Conservation (phyloP, 345 rosid genomes). For the Dipteronia sinensis region DNA sequence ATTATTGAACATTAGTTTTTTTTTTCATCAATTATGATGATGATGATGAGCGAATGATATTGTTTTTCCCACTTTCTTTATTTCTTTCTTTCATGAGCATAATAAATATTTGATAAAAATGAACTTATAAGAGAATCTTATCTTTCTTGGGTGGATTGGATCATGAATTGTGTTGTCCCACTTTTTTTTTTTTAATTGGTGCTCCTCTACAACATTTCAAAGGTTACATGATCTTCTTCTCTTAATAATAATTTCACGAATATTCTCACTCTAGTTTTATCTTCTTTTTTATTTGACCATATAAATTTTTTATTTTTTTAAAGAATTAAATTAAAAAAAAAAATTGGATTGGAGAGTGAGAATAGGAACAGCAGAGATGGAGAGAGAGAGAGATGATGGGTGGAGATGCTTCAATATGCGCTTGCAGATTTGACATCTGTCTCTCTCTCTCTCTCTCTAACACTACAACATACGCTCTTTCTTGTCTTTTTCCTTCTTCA, state of each 20-base stretch:
- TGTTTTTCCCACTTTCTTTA: background rate
- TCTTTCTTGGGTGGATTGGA: conserved; percentile 13
- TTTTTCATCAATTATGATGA: background rate
- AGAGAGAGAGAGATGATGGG: conserved; percentile 25
- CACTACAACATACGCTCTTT: conserved; percentile 7
- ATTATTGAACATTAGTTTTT: background rate
- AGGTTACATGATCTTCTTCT: background rate
- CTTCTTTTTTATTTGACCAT: background rate
- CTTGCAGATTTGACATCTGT: conserved; percentile 51
- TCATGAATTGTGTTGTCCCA: background rate
- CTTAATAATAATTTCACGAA: background rate
- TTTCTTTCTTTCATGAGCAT: background rate
- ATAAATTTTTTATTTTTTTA: too few species aligned
- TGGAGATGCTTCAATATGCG: conserved; percentile 50
- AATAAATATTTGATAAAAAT: background rate
- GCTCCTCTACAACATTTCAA: background rate
- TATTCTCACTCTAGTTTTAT: too few species aligned
- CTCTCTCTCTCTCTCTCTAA: conserved; percentile 10
- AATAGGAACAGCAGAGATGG: background rate
- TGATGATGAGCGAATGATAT: background rate
- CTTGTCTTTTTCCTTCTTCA: background rate
- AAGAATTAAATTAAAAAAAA: too few species aligned
- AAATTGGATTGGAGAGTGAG: conserved; percentile 8
- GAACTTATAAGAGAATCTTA: conserved; percentile 5
- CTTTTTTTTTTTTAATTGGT: background rate